These are phyloP conservation scores for Thalassiosira profunda DNA, from an alignment of 108 stramenopile genomes.

Conservation along the genomic window DNA sequence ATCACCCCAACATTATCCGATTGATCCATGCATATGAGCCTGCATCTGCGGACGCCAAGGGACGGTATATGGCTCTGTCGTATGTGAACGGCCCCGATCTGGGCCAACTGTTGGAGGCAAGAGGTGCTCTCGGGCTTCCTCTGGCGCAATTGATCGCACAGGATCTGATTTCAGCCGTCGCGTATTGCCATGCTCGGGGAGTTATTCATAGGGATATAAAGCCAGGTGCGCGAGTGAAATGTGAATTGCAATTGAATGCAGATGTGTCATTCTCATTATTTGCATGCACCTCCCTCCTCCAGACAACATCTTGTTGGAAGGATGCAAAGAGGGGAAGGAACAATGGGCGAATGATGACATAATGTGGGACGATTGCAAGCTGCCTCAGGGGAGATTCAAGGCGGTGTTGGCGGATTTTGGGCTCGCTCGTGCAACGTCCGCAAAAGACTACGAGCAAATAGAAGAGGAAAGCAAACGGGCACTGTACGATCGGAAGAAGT, in stretches of 20 bases:
- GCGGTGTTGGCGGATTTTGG: conserved; percentile 83
- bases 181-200: conserved; percentile 80
- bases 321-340: too few relatives aligned
- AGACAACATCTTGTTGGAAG: conserved; percentile 65
- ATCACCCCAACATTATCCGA: conserved; percentile 78
- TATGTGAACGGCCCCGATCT: conserved; percentile 50
- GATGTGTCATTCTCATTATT: too few relatives aligned
- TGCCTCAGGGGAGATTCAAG: conserved; percentile 71
- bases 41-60: conserved; percentile 5
- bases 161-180: conserved; percentile 76
- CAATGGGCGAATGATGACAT: conserved; percentile 25
- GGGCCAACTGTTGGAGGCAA: conserved; percentile 60
- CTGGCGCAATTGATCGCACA: conserved; percentile 67
- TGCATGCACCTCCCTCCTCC: too few relatives aligned
- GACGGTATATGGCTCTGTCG: conserved; percentile 24
- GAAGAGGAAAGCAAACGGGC: conserved; percentile 26
- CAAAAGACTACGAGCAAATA: conserved; percentile 43
- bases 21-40: conserved; percentile 67
- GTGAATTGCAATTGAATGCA: too few relatives aligned
- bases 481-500: conserved; percentile 9
- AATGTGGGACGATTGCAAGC: conserved; percentile 68
- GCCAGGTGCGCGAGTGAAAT: too few relatives aligned
- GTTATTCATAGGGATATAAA: conserved; percentile 87
- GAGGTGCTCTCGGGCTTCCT: conserved; percentile 78
- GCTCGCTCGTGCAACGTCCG: conserved; percentile 70